Evolutionary conservation across 306 rosid species (phyloP), one percentile per base, ranked within the genome.

Genomic region (Casuarina glauca): DNA sequence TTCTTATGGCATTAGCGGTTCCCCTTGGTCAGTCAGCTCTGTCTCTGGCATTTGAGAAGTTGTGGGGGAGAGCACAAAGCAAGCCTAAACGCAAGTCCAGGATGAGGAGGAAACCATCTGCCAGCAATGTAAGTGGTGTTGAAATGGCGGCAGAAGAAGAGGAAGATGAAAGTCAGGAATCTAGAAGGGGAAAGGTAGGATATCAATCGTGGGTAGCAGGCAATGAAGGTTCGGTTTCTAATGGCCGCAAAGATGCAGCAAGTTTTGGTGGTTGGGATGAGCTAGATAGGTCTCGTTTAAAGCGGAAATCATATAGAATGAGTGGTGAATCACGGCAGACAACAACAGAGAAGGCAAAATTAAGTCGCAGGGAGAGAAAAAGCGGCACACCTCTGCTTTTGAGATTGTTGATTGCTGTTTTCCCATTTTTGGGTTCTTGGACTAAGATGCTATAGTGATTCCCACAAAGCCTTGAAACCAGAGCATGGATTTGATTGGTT

Each of bases 181-280:
- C 81, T 3, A 68, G 84, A 52, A 73, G 78, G 64, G 80, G 87
- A 68, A 88, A 79, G 78, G 79, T 64, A 71, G 86, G 83, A 13
- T 86, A 89, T 73, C 96, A 91, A 45, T 92, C 99, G 57, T 95
- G 99, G 99, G 92, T 79, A 1, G 91, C 74, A 66, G 91, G 87
- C 64, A 83, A 80, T 58, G 84, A 82, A 66, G 84, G 80, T 52
- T 70, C 91, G 0, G 90, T 69, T 62, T 82, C 78, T 36, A 84
- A 76, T 41, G 85, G 80, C 39, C 78, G 74, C 20, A 79, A 3
- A 76, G 77, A 55, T 77, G 79, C 73, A 13, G 70, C 81, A 9
- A 70, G 83, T 53, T 86, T 87, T 51, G 97, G 99, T 43, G 99
- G 99, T 70, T 95, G 97, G 99, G 99, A 92, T 77, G 97, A 95